A percentile compares a stretch with the other conserved stretches of the same genome.
These are phyloP conservation scores for Acacia pycnantha DNA, from an alignment of 331 rosid species.

Conservation along the genomic window DNA sequence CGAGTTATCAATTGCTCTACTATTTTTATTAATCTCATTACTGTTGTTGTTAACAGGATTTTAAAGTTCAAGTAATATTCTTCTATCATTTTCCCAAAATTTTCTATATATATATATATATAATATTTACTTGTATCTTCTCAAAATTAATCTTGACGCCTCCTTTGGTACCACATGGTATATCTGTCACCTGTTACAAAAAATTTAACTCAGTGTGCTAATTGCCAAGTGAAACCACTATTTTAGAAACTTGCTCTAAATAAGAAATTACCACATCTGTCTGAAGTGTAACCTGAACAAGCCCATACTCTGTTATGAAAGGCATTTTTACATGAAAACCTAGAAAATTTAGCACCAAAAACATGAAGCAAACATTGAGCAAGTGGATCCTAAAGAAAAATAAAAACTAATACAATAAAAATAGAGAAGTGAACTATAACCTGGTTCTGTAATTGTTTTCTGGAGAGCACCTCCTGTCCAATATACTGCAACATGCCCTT, in stretches of 20 bases:
- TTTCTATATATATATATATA: not conserved
- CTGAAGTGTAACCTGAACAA: constrained; percentile 88
- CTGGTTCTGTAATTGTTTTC: constrained; percentile 69
- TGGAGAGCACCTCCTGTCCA: constrained; percentile 96
- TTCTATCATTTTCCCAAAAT: too few relatives aligned
- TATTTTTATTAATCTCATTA: too few relatives aligned
- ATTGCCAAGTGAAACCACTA: constrained; percentile 11
- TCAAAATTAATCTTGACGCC: constrained; percentile 87
- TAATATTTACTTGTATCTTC: constrained; percentile 71
- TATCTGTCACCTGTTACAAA: constrained; percentile 62
- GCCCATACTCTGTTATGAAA: constrained; percentile 68
- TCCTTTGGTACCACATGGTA: constrained; percentile 95
- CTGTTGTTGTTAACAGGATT: too few relatives aligned
- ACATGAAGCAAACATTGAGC: not conserved
- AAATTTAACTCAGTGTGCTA: not conserved
- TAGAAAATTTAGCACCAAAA: constrained; percentile 27
- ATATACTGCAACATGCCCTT: constrained; percentile 93
- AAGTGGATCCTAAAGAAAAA: not conserved
- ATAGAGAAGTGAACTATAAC: constrained; percentile 18
- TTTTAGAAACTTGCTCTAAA: constrained; percentile 7
- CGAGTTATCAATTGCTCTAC: too few relatives aligned
- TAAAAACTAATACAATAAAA: not conserved
- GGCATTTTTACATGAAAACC: constrained; percentile 90
- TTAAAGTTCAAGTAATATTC: too few relatives aligned
- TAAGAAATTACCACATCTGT: constrained; percentile 64